phyloP scores from a whole-genome alignment of 2,329 filamentous ascomycete genomes.

The Curvularia eragrostidis region DNA sequence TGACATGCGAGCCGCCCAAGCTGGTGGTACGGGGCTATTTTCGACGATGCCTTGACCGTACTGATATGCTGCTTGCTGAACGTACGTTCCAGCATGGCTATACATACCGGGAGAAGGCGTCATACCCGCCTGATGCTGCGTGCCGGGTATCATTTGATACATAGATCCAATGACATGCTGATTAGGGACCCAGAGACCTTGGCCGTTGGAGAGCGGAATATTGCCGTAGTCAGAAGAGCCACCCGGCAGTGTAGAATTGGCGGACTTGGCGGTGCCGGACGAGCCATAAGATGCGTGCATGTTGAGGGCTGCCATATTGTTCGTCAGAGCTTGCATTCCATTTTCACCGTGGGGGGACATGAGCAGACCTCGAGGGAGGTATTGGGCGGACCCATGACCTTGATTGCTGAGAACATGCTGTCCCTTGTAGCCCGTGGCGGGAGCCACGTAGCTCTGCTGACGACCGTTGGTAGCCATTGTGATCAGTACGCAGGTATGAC shows the following conservation, averaged over 20 bases:
- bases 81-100: slow-evolving; percentile 53
- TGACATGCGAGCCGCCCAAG: slow-evolving; percentile 55
- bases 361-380: slow-evolving; percentile 47
- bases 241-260: slow-evolving; percentile 40
- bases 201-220: slow-evolving; percentile 44
- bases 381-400: slow-evolving; percentile 41
- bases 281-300: slow-evolving; percentile 46
- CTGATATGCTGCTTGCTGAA: slow-evolving; percentile 53
- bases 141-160: slow-evolving; percentile 45
- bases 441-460: slow-evolving; percentile 38
- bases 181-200: slow-evolving; percentile 49
- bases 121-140: slow-evolving; percentile 43
- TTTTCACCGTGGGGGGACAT: slow-evolving; percentile 42
- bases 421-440: slow-evolving; percentile 39
- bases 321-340: slow-evolving; percentile 43
- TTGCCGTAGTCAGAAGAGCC: slow-evolving; percentile 46
- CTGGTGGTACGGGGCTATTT: slow-evolving; percentile 54
- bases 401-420: slow-evolving; percentile 42
- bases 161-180: slow-evolving; percentile 45
- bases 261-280: slow-evolving; percentile 42
- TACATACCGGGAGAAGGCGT: slow-evolving; percentile 53
- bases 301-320: slow-evolving; percentile 47
- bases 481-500: slow-evolving; percentile 7
- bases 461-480: slow-evolving; percentile 43
- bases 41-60: slow-evolving; percentile 55